Base-by-base conservation (phyloP, 805 yeast species). In the Candida namnaoensis region DNA sequence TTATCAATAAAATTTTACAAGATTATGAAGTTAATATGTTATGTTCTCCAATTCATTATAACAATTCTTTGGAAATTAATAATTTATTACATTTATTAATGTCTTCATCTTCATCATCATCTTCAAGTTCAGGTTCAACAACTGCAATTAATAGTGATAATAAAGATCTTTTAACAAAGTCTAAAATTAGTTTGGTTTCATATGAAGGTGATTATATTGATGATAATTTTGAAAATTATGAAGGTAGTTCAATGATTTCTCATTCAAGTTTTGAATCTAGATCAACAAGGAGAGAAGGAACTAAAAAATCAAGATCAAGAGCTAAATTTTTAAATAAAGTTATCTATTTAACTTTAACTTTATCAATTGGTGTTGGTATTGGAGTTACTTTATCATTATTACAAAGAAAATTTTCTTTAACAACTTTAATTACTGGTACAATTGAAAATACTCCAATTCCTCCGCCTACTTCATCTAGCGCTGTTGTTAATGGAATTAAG, bases 31-130 rank as follows among this genome's bases (percentile, higher is more conserved):
- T 51, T 4, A 47, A 51, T 15, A 25, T 53, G 4, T 44, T 56
- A 12, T 54, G 59, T 40, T 47, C 53, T 4, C 60, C 60, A 37
- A 49, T 56, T 11, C 42, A 45, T 30, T 43, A 47, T 19, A 51
- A 51, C 9, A 47, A 51, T 33, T 49, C 42, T 9, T 24, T 11
- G 2, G 51, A 53, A 23, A 24, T 56, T 24, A 42, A 47, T n/a
- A 43, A 43, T n/a, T 38, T 54, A 34, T 32, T 54, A 15, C 52
- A 45, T 4, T 40, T 51, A 9, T 37, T 56, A 15, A 11, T 49
- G 5, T 24, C 48, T 14, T 40, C 44, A 24, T 38, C 43, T 12
- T 38, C 50, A 8, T 36, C 30, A 9, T 27, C 30, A 27, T 27
- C 30, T 4, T 27, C 2, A 7, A 7, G 8, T 9, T 11, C 5